Percentiles rank a stretch among this genome's conserved stretches.
These are phyloP conservation scores for Boletus pseudo-olivaceus DNA, from an alignment of 768 basidiomycete species.

Conservation along the genomic window DNA sequence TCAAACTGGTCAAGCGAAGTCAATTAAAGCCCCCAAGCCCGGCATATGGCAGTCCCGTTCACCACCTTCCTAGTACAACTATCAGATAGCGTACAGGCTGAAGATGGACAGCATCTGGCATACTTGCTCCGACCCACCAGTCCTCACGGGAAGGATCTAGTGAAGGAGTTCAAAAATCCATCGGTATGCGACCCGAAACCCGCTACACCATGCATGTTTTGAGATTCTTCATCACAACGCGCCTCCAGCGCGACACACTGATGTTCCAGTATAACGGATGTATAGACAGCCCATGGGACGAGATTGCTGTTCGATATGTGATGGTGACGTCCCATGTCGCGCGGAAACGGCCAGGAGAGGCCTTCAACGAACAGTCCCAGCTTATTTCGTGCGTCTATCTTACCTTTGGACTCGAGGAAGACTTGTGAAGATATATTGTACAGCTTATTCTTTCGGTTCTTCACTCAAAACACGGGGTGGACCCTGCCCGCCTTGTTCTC, in stretches of 20 bases:
- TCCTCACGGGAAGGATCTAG: constrained; percentile 71
- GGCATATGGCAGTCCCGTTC: constrained; percentile 44
- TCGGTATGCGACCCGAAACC: constrained; percentile 34
- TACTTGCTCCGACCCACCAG: constrained; percentile 74
- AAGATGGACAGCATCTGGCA: constrained; percentile 68
- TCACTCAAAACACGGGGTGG: constrained; percentile 83
- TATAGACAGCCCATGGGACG: constrained; percentile 78
- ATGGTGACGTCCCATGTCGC: constrained; percentile 69
- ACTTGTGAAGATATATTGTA: background rate
- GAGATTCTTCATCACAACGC: constrained; percentile 32
- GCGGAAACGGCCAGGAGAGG: constrained; percentile 62
- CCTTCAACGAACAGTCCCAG: constrained; percentile 76
- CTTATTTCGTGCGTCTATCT: constrained; percentile 63
- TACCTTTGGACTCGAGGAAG: background rate
- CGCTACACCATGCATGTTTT: background rate
- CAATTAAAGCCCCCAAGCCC: background rate
- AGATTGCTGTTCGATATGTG: constrained; percentile 80
- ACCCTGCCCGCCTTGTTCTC: constrained; percentile 80
- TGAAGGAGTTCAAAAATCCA: constrained; percentile 65
- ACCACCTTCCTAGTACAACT: constrained; percentile 58
- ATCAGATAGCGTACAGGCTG: constrained; percentile 54
- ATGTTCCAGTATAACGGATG: constrained; percentile 46
- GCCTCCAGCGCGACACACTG: constrained; percentile 24
- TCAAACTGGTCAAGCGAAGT: background rate
- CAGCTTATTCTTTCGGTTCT: constrained; percentile 75